Percentiles rank a stretch among this genome's conserved stretches.
These are phyloP conservation scores for Prinsepia uniflora DNA, from an alignment of 306 rosid species.

Conservation along the genomic window DNA sequence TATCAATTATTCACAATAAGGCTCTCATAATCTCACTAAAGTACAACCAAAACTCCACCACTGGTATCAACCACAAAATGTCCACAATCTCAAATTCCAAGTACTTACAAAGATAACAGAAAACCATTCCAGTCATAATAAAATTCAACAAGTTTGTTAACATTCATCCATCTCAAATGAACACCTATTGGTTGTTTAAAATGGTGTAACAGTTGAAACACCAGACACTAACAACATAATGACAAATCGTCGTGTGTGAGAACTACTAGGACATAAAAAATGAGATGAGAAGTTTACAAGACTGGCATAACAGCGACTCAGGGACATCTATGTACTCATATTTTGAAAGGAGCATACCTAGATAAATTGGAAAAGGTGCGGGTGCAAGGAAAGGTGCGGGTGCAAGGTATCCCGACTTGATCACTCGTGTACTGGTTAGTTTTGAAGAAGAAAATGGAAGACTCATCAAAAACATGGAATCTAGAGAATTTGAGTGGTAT, in stretches of 20 bases:
- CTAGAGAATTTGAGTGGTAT: neutral
- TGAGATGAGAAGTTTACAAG: constrained; percentile 26
- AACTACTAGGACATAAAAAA: constrained; percentile 40
- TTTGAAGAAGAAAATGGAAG: constrained; percentile 44
- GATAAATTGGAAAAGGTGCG: constrained; percentile 51
- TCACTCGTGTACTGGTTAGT: constrained; percentile 26
- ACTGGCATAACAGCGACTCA: constrained; percentile 16
- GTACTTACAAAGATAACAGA: neutral
- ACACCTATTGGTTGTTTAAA: neutral
- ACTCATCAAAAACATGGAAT: constrained; percentile 23
- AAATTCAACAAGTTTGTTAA: neutral
- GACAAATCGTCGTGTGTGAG: constrained; percentile 29
- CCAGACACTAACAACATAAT: neutral
- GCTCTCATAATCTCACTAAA: neutral
- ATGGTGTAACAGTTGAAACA: neutral
- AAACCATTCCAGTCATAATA: neutral
- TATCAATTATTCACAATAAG: neutral
- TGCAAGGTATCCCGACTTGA: constrained; percentile 36
- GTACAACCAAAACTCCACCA: neutral
- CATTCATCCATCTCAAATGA: constrained; percentile 6
- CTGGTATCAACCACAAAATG: neutral
- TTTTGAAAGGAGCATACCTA: constrained; percentile 34
- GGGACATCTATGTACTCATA: constrained; percentile 7
- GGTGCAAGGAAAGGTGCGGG: constrained; percentile 44
- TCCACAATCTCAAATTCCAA: neutral